A percentile compares a stretch with the other conserved stretches of the same genome.
phyloP scores from a whole-genome alignment of 73 alveolate species.

The Stentor roeselii region DNA sequence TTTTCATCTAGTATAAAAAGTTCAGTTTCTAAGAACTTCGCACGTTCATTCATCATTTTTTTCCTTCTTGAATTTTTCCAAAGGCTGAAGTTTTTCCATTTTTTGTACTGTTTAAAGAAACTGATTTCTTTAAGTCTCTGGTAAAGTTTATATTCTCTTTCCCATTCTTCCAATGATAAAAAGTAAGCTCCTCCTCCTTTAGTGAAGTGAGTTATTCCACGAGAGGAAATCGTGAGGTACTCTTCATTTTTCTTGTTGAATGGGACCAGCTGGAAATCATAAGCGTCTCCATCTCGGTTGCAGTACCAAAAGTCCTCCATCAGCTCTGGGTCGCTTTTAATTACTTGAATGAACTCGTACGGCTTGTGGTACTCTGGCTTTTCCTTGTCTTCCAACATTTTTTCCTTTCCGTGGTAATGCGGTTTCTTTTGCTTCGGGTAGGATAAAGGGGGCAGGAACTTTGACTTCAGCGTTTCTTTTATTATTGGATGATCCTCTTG shows the following conservation, averaged over 20 bases:
- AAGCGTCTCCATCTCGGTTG: conserved; percentile 70
- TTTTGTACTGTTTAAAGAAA: conserved; percentile 67
- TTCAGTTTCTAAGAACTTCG: conserved; percentile 62
- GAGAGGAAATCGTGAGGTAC: conserved; percentile 77
- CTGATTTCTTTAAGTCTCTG: conserved; percentile 56
- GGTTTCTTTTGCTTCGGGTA: not conserved
- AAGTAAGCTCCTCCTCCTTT: conserved; percentile 71
- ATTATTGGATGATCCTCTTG: not conserved
- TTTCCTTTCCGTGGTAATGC: conserved; percentile 19
- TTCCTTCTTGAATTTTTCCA: conserved; percentile 86
- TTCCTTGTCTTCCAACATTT: not conserved
- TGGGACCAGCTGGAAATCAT: conserved; percentile 82
- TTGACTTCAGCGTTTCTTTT: not conserved
- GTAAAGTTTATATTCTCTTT: conserved; percentile 71
- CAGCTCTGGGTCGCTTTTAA: conserved; percentile 74
- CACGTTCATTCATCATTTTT: conserved; percentile 63
- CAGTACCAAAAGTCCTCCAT: conserved; percentile 77
- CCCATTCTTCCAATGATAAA: conserved; percentile 78
- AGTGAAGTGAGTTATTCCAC: conserved; percentile 82
- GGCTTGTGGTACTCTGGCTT: conserved; percentile 58
- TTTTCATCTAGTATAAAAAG: conserved; percentile 75
- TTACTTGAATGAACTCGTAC: conserved; percentile 70
- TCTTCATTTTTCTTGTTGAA: conserved; percentile 68
- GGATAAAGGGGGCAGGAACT: not conserved
- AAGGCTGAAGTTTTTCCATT: conserved; percentile 76